Evolutionary conservation across 192 early-diverging fungal genomes (phyloP).

Genomic region (Blastocladiella britannica): DNA sequence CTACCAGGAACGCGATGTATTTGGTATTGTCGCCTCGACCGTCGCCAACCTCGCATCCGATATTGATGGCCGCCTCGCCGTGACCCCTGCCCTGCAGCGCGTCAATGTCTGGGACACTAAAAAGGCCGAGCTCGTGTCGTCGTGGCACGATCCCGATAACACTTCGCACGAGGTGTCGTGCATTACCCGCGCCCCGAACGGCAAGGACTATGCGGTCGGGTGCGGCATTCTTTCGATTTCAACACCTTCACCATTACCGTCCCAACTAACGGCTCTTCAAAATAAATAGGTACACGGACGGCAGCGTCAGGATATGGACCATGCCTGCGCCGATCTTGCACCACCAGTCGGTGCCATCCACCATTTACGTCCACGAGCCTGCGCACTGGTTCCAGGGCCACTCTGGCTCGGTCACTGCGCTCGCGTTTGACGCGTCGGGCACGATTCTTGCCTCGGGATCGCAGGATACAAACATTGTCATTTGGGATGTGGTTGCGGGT

Average conservation of each 20-base stretch:
- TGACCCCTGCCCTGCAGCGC: slow-evolving; percentile 65
- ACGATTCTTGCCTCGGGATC: slow-evolving; percentile 75
- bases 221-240: slow-evolving; percentile 8
- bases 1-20: slow-evolving; percentile 53
- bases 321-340: slow-evolving; percentile 21
- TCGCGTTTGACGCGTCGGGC: slow-evolving; percentile 61
- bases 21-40: slow-evolving; percentile 63
- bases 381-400: slow-evolving; percentile 97
- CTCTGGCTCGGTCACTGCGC: slow-evolving; percentile 57
- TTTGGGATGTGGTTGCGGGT: slow-evolving; percentile 90
- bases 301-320: slow-evolving; percentile 78
- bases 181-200: slow-evolving; percentile 45
- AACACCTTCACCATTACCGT: neutral
- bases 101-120: slow-evolving; percentile 69
- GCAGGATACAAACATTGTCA: slow-evolving; percentile 76
- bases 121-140: slow-evolving; percentile 46
- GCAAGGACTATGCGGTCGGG: slow-evolving; percentile 69
- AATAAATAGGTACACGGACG: slow-evolving; percentile 51
- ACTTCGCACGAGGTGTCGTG: slow-evolving; percentile 70
- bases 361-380: too few species aligned
- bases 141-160: slow-evolving; percentile 65
- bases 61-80: slow-evolving; percentile 41
- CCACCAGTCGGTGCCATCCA: slow-evolving; percentile 1
- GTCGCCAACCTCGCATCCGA: slow-evolving; percentile 51
- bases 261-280: neutral